Evolutionary conservation across 2,329 filamentous ascomycete species (phyloP).

Genomic region (Microcyclospora tardicrescens): DNA sequence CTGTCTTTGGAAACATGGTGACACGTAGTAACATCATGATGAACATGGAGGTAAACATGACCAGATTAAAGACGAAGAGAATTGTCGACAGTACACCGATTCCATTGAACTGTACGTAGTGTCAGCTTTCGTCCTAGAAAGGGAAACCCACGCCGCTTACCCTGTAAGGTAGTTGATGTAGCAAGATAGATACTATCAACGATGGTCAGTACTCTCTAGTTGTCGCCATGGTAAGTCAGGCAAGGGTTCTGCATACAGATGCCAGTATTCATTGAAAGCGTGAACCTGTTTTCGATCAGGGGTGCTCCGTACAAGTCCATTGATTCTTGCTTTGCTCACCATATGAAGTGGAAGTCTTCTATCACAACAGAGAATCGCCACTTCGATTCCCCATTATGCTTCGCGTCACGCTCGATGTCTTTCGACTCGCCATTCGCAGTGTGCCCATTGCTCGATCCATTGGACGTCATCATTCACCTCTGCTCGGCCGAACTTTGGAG

Average conservation of each 20-base stretch:
- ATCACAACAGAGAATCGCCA: slow-evolving; percentile 2
- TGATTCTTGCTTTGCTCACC: not conserved
- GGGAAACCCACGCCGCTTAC: not conserved
- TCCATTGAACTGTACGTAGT: slow-evolving; percentile 5
- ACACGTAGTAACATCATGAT: slow-evolving; percentile 4
- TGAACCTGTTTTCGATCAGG: slow-evolving; percentile 3
- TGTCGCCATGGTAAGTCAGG: not conserved
- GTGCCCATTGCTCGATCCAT: too few species aligned
- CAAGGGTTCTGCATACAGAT: slow-evolving; percentile 1
- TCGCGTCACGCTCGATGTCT: not conserved
- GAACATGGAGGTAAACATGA: slow-evolving; percentile 6
- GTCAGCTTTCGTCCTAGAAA: not conserved
- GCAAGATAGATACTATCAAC: slow-evolving; percentile 4
- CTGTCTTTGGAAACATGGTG: slow-evolving; percentile 3
- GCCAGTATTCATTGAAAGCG: slow-evolving; percentile 8
- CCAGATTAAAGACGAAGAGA: slow-evolving; percentile 9
- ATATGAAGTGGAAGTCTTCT: slow-evolving; percentile 6
- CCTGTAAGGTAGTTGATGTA: slow-evolving; percentile 8
- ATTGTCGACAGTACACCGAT: slow-evolving; percentile 8
- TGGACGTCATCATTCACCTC: too few species aligned
- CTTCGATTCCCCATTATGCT: not conserved
- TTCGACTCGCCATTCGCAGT: too few species aligned
- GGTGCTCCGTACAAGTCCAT: not conserved
- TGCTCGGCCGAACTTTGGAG: too few species aligned
- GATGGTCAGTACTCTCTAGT: not conserved